Percentiles rank a stretch among this genome's conserved stretches.
Evolutionary conservation across 1,139 yeast genomes (phyloP).

Genomic region (Ashbya aceris): DNA sequence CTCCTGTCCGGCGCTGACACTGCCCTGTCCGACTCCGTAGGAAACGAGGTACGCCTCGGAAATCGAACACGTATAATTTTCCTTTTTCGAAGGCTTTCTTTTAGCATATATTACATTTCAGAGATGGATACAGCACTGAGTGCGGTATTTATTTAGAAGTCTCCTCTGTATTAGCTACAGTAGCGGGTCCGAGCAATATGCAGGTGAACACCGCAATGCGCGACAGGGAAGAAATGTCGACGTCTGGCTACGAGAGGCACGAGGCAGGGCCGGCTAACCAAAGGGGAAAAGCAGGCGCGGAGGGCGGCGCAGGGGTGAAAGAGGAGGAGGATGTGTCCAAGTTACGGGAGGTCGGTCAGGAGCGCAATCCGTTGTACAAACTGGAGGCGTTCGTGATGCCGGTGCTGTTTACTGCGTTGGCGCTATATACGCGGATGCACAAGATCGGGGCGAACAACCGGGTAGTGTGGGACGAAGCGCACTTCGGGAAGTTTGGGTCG

Average conservation of each 20-base stretch:
- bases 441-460: slow-evolving; percentile 56
- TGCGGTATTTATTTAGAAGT: no score
- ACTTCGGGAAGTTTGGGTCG: slow-evolving; percentile 92
- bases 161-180: no score
- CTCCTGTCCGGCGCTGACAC: no score
- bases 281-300: neutral
- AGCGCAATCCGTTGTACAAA: slow-evolving; percentile 18
- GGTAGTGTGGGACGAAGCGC: slow-evolving; percentile 99
- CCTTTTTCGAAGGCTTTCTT: neutral
- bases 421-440: slow-evolving; percentile 68
- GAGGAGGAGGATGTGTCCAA: slow-evolving; percentile 17
- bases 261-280: neutral
- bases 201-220: neutral
- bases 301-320: neutral
- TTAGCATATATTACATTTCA: neutral
- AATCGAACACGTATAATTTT: neutral
- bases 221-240: neutral
- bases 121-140: no score
- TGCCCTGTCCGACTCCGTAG: no score
- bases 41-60: neutral
- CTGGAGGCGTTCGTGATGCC: slow-evolving; percentile 47
- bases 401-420: slow-evolving; percentile 49
- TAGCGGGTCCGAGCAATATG: no score
- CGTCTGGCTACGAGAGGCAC: neutral
- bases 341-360: slow-evolving; percentile 8